These are phyloP conservation scores for Cochlearia excelsa DNA, from an alignment of 345 rosid species.

Conservation along the genomic window DNA sequence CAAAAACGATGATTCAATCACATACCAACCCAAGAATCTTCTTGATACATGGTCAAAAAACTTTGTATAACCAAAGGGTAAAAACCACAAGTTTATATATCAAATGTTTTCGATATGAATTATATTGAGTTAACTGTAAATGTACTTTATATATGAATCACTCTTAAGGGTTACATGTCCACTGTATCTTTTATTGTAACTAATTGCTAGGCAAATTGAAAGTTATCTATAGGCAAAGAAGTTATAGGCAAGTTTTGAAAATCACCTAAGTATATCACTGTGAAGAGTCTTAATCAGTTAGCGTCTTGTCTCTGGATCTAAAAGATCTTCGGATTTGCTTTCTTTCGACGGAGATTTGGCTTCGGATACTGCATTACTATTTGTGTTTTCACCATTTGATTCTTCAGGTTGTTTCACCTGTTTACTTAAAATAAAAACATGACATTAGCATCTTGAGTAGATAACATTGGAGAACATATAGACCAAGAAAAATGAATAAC, in stretches of 20 bases:
- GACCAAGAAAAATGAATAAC: background rate
- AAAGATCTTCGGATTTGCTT: constrained; percentile 30
- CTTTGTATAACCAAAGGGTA: background rate
- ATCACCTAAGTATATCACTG: background rate
- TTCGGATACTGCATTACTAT: constrained; percentile 24
- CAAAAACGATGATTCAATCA: constrained; percentile 48
- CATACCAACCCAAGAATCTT: background rate
- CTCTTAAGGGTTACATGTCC: background rate
- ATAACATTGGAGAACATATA: no score
- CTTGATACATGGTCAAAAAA: background rate
- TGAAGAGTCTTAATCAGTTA: constrained; percentile 2
- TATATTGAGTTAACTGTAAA: constrained; percentile 6
- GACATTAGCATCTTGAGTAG: constrained; percentile 2
- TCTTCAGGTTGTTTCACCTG: constrained; percentile 46
- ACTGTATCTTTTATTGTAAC: background rate
- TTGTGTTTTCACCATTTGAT: constrained; percentile 29
- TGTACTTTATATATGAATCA: background rate
- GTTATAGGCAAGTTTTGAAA: constrained; percentile 12
- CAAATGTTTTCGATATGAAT: constrained; percentile 5
- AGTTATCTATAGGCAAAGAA: constrained; percentile 7
- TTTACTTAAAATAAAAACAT: constrained; percentile 15
- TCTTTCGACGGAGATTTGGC: constrained; percentile 29
- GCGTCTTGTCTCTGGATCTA: constrained; percentile 30
- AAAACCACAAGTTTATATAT: constrained; percentile 6
- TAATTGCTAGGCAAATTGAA: background rate